Percentiles rank a stretch among this genome's conserved stretches.
These are phyloP conservation scores for Claviceps spartinae DNA, from an alignment of 2,329 filamentous ascomycete species.

Conservation along the genomic window DNA sequence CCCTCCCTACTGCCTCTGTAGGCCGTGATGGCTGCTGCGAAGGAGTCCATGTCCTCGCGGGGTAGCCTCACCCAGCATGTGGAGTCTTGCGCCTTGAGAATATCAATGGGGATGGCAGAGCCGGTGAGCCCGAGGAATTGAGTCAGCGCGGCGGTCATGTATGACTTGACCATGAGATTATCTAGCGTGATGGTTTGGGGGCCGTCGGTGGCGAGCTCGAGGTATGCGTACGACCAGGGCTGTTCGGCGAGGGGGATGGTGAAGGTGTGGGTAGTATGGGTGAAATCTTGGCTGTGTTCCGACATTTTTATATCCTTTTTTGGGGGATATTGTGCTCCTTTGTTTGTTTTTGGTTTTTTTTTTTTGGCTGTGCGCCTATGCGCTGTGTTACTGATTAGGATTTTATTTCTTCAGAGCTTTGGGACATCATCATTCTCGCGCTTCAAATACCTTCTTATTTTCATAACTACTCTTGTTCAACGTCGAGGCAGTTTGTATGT, in stretches of 20 bases:
- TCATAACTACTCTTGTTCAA: neutral
- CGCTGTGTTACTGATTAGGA: no score
- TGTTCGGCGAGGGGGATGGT: slow-evolving; percentile 37
- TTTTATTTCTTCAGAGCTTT: no score
- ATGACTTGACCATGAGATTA: slow-evolving; percentile 45
- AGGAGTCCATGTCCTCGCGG: slow-evolving; percentile 41
- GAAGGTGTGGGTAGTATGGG: slow-evolving; percentile 32
- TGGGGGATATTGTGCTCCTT: neutral
- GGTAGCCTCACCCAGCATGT: slow-evolving; percentile 55
- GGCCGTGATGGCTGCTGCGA: slow-evolving; percentile 52
- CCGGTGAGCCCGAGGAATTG: slow-evolving; percentile 61
- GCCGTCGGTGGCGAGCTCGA: slow-evolving; percentile 30
- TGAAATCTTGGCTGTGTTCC: slow-evolving; percentile 22
- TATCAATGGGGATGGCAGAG: slow-evolving; percentile 52
- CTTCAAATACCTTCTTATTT: no score
- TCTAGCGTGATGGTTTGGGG: slow-evolving; percentile 33
- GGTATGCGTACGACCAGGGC: slow-evolving; percentile 42
- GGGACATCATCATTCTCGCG: no score
- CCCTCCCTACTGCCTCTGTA: slow-evolving; percentile 39
- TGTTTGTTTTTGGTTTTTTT: neutral
- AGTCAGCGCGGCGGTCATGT: slow-evolving; percentile 48
- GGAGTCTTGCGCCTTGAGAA: slow-evolving; percentile 44
- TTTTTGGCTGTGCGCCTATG: neutral
- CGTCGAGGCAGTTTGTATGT: no score
- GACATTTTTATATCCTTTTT: neutral